Conservation (phyloP, 805 yeast species). For the Wickerhamomyces silvicola region DNA sequence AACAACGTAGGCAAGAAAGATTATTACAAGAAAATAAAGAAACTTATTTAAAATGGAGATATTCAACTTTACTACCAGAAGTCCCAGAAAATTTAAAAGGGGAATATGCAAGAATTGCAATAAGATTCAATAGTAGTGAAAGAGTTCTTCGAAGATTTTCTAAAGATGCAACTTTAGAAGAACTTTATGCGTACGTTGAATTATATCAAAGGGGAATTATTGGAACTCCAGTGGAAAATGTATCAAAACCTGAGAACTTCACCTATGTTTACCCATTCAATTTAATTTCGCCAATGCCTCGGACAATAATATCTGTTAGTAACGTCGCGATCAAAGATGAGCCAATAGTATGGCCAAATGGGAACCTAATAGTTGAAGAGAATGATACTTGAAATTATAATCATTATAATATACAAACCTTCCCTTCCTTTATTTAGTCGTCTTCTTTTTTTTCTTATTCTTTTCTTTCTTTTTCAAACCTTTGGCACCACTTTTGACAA, state of each 20-base stretch:
- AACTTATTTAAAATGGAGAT: conserved; percentile 48
- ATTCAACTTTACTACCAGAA: conserved; percentile 25
- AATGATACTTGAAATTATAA: too few species aligned
- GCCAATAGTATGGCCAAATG: conserved; percentile 52
- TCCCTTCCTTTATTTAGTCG: conserved; percentile 29
- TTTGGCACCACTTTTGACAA: conserved; percentile 60
- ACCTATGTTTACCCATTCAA: conserved; percentile 42
- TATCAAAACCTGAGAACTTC: conserved; percentile 32
- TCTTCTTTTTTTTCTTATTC: conserved; percentile 57
- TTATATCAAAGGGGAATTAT: conserved; percentile 30
- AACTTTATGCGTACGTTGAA: conserved; percentile 68
- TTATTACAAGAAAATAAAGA: conserved; percentile 20
- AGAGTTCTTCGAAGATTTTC: conserved; percentile 47
- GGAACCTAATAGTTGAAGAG: conserved; percentile 50
- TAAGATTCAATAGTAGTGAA: conserved; percentile 58
- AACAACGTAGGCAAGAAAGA: conserved; percentile 27
- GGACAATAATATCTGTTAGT: too few species aligned
- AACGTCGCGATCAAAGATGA: conserved; percentile 42
- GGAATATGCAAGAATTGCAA: conserved; percentile 54
- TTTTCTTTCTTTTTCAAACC: conserved; percentile 83
- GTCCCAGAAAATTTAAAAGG: conserved; percentile 21
- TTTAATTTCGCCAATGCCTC: conserved; percentile 52
- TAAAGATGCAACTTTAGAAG: conserved; percentile 44
- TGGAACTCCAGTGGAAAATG: conserved; percentile 13
- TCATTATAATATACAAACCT: too few species aligned